A percentile compares a stretch with the other conserved stretches of the same genome.
phyloP scores from a whole-genome alignment of 2,329 filamentous ascomycete genomes.

The Claviceps spartinae region DNA sequence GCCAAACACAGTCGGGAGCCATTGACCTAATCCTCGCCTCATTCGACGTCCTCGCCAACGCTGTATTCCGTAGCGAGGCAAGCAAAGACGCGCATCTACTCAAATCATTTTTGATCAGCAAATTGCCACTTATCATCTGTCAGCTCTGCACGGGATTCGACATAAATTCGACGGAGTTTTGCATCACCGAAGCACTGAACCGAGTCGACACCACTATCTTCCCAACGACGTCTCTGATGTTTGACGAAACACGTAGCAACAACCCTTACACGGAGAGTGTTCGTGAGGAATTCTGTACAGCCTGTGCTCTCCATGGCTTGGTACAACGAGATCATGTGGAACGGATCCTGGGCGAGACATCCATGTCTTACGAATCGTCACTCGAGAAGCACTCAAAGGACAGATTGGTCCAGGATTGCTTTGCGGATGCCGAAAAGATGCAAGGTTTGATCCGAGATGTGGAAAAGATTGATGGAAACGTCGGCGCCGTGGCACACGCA shows the following conservation, averaged over 20 bases:
- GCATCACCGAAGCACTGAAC: slow-evolving; percentile 57
- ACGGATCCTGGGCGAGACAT: slow-evolving; percentile 68
- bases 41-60: slow-evolving; percentile 82
- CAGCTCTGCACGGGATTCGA: slow-evolving; percentile 41
- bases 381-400: slow-evolving; percentile 67
- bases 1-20: slow-evolving; percentile 62
- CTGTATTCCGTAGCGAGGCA: slow-evolving; percentile 54
- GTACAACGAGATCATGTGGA: slow-evolving; percentile 67
- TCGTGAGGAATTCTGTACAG: slow-evolving; percentile 67
- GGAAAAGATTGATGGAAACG: slow-evolving; percentile 84
- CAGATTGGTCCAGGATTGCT: slow-evolving; percentile 63
- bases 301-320: slow-evolving; percentile 79
- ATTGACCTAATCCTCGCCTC: slow-evolving; percentile 76
- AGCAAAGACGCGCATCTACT: slow-evolving; percentile 54
- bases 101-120: slow-evolving; percentile 73
- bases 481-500: slow-evolving; percentile 70
- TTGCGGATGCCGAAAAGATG: slow-evolving; percentile 59
- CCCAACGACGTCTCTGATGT: slow-evolving; percentile 44
- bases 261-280: slow-evolving; percentile 46
- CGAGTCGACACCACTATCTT: slow-evolving; percentile 74
- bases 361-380: slow-evolving; percentile 63
- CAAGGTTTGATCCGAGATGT: slow-evolving; percentile 69
- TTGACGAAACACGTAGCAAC: slow-evolving; percentile 42
- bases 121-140: slow-evolving; percentile 40
- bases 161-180: slow-evolving; percentile 59